Conservation (phyloP, 495 filamentous ascomycete genomes). For the Echria macrotheca region DNA sequence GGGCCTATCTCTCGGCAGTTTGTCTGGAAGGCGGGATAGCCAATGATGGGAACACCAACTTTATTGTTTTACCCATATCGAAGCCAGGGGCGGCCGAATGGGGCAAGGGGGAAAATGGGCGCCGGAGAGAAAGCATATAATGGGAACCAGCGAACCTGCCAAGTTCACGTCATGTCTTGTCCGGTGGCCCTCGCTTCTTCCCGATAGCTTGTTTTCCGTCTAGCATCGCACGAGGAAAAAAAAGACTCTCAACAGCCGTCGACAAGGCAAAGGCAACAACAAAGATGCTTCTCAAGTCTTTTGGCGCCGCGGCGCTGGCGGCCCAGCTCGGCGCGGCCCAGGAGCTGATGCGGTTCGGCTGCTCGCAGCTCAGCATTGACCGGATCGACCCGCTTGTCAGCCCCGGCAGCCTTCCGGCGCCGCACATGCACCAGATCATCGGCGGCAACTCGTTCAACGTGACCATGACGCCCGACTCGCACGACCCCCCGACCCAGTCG, state of each 20-base stretch:
- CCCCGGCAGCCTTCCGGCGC: slow-evolving; percentile 32
- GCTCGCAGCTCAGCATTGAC: slow-evolving; percentile 41
- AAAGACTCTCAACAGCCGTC: neutral
- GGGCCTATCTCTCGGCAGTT: slow-evolving; percentile 5
- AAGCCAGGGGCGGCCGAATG: neutral
- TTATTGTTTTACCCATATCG: neutral
- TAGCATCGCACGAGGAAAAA: neutral
- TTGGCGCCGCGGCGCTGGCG: slow-evolving; percentile 11
- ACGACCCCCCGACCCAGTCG: slow-evolving; percentile 22
- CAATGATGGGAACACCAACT: neutral
- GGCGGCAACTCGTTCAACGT: slow-evolving; percentile 48
- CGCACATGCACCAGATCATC: slow-evolving; percentile 45
- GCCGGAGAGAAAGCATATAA: slow-evolving; percentile 7
- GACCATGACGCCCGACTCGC: slow-evolving; percentile 36
- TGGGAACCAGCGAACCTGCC: neutral
- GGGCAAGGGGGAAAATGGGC: neutral
- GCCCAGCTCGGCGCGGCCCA: slow-evolving; percentile 23
- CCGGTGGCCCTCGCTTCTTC: slow-evolving; percentile 12
- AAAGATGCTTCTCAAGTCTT: slow-evolving; percentile 18
- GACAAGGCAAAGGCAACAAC: neutral
- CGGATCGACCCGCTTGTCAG: slow-evolving; percentile 41
- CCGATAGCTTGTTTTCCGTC: slow-evolving; percentile 1
- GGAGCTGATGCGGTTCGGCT: slow-evolving; percentile 44
- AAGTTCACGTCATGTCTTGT: neutral
- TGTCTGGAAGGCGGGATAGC: neutral